Evolutionary conservation across 2,329 filamentous ascomycete genomes (phyloP).

Genomic region (Raffaelea deltoideospora): DNA sequence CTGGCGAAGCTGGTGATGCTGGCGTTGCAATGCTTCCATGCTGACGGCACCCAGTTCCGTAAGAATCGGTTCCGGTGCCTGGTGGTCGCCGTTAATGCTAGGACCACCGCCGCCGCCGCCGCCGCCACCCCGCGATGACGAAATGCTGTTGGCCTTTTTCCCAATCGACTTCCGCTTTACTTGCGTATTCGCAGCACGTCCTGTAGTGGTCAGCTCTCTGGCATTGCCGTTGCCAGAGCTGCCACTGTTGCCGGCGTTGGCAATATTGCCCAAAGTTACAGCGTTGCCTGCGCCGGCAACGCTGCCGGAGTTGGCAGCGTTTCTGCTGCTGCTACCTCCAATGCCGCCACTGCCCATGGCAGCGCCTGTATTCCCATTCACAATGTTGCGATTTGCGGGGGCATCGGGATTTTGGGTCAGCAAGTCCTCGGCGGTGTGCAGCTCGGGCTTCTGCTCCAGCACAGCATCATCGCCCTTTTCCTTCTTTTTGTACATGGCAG

Average conservation of each 20-base stretch:
- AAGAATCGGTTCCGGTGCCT: slow-evolving; percentile 22
- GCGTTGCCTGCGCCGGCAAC: no score
- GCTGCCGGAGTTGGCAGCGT: neutral
- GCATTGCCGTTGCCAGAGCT: neutral
- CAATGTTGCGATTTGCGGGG: no score
- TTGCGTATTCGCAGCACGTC: slow-evolving; percentile 11
- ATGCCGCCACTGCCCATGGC: slow-evolving; percentile 7
- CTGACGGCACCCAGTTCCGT: slow-evolving; percentile 17
- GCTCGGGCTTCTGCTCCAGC: slow-evolving; percentile 67
- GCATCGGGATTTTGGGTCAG: slow-evolving; percentile 49
- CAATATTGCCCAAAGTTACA: no score
- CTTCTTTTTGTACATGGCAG: slow-evolving; percentile 49
- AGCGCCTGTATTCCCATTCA: slow-evolving; percentile 24
- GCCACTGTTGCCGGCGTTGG: slow-evolving; percentile 9
- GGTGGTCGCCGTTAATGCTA: no score
- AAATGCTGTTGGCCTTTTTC: slow-evolving; percentile 20
- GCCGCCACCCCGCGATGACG: slow-evolving; percentile 13
- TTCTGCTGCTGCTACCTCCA: slow-evolving; percentile 11
- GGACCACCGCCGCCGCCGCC: no score
- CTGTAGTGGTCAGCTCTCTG: slow-evolving; percentile 1
- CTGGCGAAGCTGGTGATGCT: slow-evolving; percentile 20
- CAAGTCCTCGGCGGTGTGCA: slow-evolving; percentile 91
- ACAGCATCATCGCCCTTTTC: slow-evolving; percentile 78
- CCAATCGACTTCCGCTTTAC: slow-evolving; percentile 25
- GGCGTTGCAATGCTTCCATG: slow-evolving; percentile 11